Conservation (phyloP, 2,329 filamentous ascomycete species). For the Colletotrichum sp. region DNA sequence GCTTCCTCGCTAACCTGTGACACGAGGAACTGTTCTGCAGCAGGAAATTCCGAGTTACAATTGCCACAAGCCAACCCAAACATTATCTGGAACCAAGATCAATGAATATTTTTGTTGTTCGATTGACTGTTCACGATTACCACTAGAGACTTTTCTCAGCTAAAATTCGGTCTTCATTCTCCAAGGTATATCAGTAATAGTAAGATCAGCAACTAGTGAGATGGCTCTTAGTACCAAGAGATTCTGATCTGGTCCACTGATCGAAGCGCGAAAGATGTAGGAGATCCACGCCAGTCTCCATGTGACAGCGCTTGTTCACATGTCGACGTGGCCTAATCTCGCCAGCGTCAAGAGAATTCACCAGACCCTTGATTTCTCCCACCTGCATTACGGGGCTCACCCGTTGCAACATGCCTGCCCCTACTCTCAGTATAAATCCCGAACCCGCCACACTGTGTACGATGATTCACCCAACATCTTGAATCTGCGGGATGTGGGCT, state of each 20-base stretch:
- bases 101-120: neutral
- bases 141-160: too few species aligned
- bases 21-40: neutral
- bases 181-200: neutral
- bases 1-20: neutral
- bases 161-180: accelerated
- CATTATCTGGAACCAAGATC: accelerated
- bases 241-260: neutral
- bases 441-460: neutral
- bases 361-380: neutral
- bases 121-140: too few species aligned
- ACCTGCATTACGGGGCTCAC: neutral
- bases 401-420: neutral
- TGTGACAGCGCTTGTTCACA: neutral
- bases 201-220: neutral
- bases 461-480: neutral
- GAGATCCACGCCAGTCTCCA: neutral
- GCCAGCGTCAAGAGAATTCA: neutral
- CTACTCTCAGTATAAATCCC: neutral
- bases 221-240: neutral
- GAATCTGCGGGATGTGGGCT: neutral
- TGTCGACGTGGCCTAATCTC: neutral
- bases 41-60: neutral
- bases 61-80: neutral
- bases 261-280: neutral